Evolutionary conservation across 2,329 filamentous ascomycete species (phyloP).

Genomic region (Fusarium udum): DNA sequence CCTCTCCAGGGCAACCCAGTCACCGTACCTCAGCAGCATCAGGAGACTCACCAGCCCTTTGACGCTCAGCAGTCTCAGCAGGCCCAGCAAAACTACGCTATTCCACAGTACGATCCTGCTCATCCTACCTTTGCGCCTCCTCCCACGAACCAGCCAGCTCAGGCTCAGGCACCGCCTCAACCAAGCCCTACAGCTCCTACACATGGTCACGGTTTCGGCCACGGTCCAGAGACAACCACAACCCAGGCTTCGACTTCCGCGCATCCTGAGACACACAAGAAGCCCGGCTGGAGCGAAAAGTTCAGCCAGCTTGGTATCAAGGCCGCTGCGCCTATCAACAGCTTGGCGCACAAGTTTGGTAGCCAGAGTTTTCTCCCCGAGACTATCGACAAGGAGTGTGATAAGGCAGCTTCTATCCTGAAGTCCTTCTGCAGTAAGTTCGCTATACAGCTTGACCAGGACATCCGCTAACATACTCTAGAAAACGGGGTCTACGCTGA

Average conservation of each 20-base stretch:
- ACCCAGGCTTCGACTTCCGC: constrained; percentile 10
- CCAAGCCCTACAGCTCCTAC: constrained; percentile 1
- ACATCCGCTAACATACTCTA: constrained; percentile 37
- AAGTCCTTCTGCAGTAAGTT: constrained; percentile 83
- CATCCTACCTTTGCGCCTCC: constrained; percentile 46
- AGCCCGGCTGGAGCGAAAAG: constrained; percentile 44
- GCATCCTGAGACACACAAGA: constrained; percentile 34
- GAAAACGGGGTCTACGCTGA: constrained; percentile 64
- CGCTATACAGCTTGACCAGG: fast-evolving
- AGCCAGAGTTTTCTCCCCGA: constrained; percentile 86
- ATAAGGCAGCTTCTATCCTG: constrained; percentile 88
- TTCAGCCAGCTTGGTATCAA: constrained; percentile 51
- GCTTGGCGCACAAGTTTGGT: constrained; percentile 83
- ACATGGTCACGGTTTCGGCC: not conserved
- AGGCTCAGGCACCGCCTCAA: not conserved
- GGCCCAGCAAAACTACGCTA: constrained; percentile 38
- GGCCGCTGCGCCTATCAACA: constrained; percentile 79
- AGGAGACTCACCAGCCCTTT: not conserved
- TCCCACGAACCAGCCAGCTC: constrained; percentile 23
- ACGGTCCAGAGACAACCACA: constrained; percentile 1
- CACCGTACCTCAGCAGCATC: constrained; percentile 2
- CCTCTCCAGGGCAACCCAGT: constrained; percentile 37
- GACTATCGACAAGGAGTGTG: constrained; percentile 86
- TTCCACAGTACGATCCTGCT: constrained; percentile 46
- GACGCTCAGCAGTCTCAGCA: constrained; percentile 6